Evolutionary conservation across 495 filamentous ascomycete species (phyloP).

Genomic region (Daldinia decipiens): DNA sequence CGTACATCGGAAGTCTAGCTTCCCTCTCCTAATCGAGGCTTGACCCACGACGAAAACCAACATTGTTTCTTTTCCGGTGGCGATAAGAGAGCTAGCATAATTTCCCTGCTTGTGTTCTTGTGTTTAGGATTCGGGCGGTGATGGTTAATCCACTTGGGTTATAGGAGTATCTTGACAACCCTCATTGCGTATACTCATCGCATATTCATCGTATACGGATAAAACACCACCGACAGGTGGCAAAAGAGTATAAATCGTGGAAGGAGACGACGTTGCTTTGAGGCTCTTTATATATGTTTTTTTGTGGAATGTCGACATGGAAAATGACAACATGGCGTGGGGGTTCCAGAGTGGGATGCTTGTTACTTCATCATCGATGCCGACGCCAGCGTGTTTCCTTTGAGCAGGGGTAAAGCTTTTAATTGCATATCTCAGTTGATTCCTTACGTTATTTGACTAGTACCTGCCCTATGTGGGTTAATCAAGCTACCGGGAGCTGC

Average conservation of each 20-base stretch:
- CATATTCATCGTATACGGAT: not conserved
- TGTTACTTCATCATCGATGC: constrained; percentile 22
- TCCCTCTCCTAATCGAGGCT: constrained; percentile 44
- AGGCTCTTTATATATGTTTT: constrained; percentile 50
- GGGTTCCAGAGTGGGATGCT: constrained; percentile 49
- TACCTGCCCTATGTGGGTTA: not conserved
- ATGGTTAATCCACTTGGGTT: constrained; percentile 29
- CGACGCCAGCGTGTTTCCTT: constrained; percentile 27
- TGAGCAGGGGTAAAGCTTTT: constrained; percentile 3
- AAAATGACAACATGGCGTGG: constrained; percentile 52
- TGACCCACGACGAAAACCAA: constrained; percentile 33
- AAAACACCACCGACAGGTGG: constrained; percentile 12
- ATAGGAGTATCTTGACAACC: constrained; percentile 1
- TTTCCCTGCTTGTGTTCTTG: not conserved
- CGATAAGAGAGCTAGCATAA: constrained; percentile 10
- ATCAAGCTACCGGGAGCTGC: not conserved
- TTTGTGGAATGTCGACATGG: constrained; percentile 50
- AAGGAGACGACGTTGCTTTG: constrained; percentile 49
- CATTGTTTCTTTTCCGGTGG: constrained; percentile 30
- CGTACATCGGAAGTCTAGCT: constrained; percentile 35
- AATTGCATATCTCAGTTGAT: constrained; percentile 8
- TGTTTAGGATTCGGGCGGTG: constrained; percentile 6
- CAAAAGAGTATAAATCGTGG: constrained; percentile 32
- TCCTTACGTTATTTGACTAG: constrained; percentile 4
- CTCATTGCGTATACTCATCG: not conserved